Evolutionary conservation across 2,329 filamentous ascomycete species (phyloP).

Genomic region (Magnaporthiopsis rhizophila): DNA sequence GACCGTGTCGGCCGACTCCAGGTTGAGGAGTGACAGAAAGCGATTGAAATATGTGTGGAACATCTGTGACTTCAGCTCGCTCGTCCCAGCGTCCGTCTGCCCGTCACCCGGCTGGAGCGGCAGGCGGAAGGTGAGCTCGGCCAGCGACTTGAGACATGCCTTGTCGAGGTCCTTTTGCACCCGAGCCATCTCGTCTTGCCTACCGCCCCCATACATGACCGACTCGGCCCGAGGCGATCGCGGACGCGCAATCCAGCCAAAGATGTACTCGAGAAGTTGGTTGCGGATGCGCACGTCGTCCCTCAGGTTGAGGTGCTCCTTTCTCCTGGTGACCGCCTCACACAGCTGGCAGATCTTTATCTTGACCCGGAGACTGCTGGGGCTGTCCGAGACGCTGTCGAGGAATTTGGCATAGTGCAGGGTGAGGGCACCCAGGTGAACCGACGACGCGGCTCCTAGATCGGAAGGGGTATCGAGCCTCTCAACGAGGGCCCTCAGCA

Average conservation of each 20-base stretch:
- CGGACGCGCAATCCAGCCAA: constrained; percentile 59
- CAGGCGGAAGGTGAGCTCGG: constrained; percentile 57
- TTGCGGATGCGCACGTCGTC: constrained; percentile 64
- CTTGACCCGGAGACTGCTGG: constrained; percentile 53
- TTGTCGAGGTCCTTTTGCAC: constrained; percentile 59
- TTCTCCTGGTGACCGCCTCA: constrained; percentile 56
- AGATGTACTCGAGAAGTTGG: constrained; percentile 59
- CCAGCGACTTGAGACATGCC: constrained; percentile 57
- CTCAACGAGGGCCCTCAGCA: constrained; percentile 57
- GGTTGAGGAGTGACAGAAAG: constrained; percentile 57
- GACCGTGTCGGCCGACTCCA: constrained; percentile 37
- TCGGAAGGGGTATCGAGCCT: constrained; percentile 56
- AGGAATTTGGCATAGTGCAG: constrained; percentile 61
- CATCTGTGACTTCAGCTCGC: constrained; percentile 62
- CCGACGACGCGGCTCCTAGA: constrained; percentile 51
- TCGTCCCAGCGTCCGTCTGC: constrained; percentile 57
- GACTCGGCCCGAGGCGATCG: constrained; percentile 41
- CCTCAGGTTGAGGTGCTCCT: constrained; percentile 59
- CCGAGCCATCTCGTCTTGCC: constrained; percentile 48
- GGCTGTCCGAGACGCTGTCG: constrained; percentile 47
- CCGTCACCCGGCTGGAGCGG: constrained; percentile 59
- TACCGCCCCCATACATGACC: constrained; percentile 27
- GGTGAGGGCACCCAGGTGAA: constrained; percentile 56
- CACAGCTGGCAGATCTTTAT: constrained; percentile 62
- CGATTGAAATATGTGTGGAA: constrained; percentile 65